phyloP scores from a whole-genome alignment of 148 eudicot genomes.

The Diospyros kaki region DNA sequence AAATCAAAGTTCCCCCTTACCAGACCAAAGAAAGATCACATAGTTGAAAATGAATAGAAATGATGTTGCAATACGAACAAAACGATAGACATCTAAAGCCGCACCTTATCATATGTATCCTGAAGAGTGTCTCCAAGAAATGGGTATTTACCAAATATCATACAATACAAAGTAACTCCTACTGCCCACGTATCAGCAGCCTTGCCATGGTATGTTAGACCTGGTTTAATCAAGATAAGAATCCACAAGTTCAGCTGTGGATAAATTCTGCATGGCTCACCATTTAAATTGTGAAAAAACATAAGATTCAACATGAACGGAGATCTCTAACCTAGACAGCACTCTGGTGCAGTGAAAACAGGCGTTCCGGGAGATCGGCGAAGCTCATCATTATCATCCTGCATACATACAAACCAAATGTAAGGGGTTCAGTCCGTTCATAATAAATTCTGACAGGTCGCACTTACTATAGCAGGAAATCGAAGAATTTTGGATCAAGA shows the following conservation, averaged over 20 bases:
- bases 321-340: constrained; percentile 67
- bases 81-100: background rate
- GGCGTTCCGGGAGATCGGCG: constrained; percentile 99
- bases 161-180: constrained; percentile 77
- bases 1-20: constrained; percentile 11
- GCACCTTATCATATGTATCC: constrained; percentile 86
- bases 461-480: background rate
- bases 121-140: constrained; percentile 87
- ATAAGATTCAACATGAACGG: background rate
- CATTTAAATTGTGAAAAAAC: background rate
- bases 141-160: constrained; percentile 80
- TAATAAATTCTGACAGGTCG: background rate
- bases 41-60: background rate
- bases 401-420: constrained; percentile 5
- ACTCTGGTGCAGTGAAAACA: constrained; percentile 94
- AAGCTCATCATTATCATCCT: constrained; percentile 90
- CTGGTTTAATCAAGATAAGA: constrained; percentile 29
- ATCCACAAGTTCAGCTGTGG: background rate
- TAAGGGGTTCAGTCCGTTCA: background rate
- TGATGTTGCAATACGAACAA: background rate
- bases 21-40: constrained; percentile 8
- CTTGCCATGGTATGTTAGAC: constrained; percentile 73
- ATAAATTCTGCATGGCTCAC: background rate
- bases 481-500: background rate
- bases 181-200: constrained; percentile 97